Percentiles rank a stretch among this genome's conserved stretches.
Conservation (phyloP, 495 filamentous ascomycete genomes). For the Parathielavia hyrcaniae region DNA sequence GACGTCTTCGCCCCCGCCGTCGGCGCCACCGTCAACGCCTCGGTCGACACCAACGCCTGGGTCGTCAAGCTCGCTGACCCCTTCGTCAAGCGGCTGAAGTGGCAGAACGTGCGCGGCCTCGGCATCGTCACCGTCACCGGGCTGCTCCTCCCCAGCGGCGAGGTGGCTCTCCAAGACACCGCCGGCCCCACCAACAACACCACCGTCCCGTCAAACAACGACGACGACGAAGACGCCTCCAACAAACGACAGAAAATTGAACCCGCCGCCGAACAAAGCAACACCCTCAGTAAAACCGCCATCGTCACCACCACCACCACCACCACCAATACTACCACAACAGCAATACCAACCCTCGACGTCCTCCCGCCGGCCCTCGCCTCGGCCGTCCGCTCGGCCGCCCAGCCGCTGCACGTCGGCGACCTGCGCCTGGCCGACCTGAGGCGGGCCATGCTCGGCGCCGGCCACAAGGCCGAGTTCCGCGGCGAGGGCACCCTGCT, state of each 20-base stretch:
- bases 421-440: conserved; percentile 87
- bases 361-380: conserved; percentile 69
- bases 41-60: conserved; percentile 97
- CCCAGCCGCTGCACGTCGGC: conserved; percentile 89
- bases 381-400: conserved; percentile 66
- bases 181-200: neutral
- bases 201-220: conserved; percentile 7
- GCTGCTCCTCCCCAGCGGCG: conserved; percentile 42
- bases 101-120: conserved; percentile 87
- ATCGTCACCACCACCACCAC: neutral
- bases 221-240: conserved; percentile 19
- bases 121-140: conserved; percentile 85
- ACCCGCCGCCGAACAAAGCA: conserved; percentile 6
- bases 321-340: neutral
- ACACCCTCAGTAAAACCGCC: too few relatives aligned
- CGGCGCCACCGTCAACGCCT: conserved; percentile 72
- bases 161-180: conserved; percentile 53
- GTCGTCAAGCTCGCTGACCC: conserved; percentile 78
- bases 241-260: conserved; percentile 32
- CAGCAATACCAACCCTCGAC: conserved; percentile 60
- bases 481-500: conserved; percentile 86
- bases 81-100: conserved; percentile 76
- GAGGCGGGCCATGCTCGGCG: conserved; percentile 69
- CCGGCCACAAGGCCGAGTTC: conserved; percentile 87
- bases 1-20: conserved; percentile 75